A percentile compares a stretch with the other conserved stretches of the same genome.
These are phyloP conservation scores for Solanum appendiculatum DNA, from an alignment of 257 asterid species.

Conservation along the genomic window DNA sequence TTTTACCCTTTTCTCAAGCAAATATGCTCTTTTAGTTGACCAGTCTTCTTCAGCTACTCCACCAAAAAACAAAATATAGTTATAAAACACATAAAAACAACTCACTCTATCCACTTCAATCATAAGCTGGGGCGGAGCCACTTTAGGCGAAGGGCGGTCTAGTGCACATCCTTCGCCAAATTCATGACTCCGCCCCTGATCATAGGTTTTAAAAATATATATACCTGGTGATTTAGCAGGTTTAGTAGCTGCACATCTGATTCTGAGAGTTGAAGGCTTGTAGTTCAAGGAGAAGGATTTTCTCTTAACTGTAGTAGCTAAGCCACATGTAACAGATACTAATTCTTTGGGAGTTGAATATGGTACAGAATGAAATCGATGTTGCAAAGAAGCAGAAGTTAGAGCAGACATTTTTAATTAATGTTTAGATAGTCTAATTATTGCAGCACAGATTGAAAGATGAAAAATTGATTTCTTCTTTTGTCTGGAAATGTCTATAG, in stretches of 20 bases:
- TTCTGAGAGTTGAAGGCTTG: conserved; percentile 17
- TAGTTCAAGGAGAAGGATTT: conserved; percentile 9
- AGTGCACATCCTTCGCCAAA: not conserved
- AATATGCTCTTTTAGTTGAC: conserved; percentile 58
- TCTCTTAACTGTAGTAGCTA: conserved; percentile 13
- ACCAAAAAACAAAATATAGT: conserved; percentile 11
- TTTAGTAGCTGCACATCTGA: conserved; percentile 63
- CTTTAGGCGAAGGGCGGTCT: not conserved
- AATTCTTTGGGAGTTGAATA: conserved; percentile 21
- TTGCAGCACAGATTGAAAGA: not conserved
- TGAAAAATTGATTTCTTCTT: not conserved
- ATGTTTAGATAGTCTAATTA: conserved; percentile 4
- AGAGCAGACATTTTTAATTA: conserved; percentile 36
- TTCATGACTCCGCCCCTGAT: fast-evolving
- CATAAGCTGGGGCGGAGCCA: not conserved
- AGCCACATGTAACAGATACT: conserved; percentile 4
- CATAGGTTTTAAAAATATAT: not conserved
- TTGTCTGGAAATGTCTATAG: not conserved
- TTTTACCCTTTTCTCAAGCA: conserved; percentile 67
- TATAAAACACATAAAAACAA: not conserved
- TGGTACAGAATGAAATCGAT: conserved; percentile 22
- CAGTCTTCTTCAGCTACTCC: conserved; percentile 91
- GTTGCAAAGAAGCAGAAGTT: conserved; percentile 31
- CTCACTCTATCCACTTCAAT: not conserved
- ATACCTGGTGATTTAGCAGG: conserved; percentile 80